These are phyloP conservation scores for Phyllosticta paracitricarpa DNA, from an alignment of 2,329 filamentous ascomycete genomes.

Conservation along the genomic window DNA sequence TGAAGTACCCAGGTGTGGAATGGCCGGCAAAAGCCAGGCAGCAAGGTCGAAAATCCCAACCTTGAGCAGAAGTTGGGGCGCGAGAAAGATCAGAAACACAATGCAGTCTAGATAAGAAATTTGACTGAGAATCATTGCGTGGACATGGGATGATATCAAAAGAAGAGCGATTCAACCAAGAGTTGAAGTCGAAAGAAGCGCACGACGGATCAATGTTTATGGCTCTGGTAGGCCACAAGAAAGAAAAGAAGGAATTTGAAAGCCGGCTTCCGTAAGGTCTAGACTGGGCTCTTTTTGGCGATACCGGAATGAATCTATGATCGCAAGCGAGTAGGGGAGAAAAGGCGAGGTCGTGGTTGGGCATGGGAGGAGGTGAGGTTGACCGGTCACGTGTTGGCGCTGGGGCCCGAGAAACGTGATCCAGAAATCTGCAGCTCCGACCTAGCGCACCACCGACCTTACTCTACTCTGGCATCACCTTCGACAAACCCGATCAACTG, in stretches of 20 bases:
- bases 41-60: constrained; percentile 53
- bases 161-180: neutral
- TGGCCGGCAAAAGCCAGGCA: constrained; percentile 47
- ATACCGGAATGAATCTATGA: too few relatives aligned
- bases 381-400: neutral
- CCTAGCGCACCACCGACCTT: neutral
- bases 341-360: neutral
- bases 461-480: too few relatives aligned
- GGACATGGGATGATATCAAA: neutral
- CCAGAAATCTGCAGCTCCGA: neutral
- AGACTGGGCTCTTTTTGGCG: neutral
- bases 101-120: constrained; percentile 68
- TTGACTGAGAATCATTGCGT: constrained; percentile 58
- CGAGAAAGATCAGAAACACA: constrained; percentile 60
- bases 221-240: neutral
- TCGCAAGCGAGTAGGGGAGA: neutral
- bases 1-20: constrained; percentile 59
- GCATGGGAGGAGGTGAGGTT: neutral
- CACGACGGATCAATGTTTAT: constrained; percentile 3
- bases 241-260: neutral
- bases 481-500: neutral
- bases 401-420: neutral
- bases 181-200: neutral
- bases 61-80: constrained; percentile 60
- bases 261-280: neutral